These are phyloP conservation scores for Limonomyces culmigenus DNA, from an alignment of 1,284 basidiomycete species.

Conservation along the genomic window DNA sequence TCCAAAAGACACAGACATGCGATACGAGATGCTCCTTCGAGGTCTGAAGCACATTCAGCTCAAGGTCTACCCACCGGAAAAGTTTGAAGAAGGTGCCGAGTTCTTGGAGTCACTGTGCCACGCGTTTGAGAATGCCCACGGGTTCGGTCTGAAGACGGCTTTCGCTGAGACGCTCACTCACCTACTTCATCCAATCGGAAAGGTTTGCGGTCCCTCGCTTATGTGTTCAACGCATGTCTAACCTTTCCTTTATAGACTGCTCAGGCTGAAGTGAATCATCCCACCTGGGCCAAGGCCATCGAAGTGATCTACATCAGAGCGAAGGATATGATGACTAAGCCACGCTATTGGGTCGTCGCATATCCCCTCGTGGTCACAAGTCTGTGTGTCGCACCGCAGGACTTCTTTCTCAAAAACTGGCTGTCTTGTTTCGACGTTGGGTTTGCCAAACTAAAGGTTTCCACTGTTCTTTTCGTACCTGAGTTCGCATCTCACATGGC, in stretches of 20 bases:
- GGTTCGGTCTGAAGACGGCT: constrained; percentile 66
- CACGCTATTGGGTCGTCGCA: constrained; percentile 80
- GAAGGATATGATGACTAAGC: constrained; percentile 76
- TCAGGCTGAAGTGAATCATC: constrained; percentile 93
- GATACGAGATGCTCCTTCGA: constrained; percentile 68
- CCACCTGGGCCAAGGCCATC: constrained; percentile 85
- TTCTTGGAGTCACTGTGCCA: constrained; percentile 75
- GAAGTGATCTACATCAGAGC: constrained; percentile 77
- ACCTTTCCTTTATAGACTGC: constrained; percentile 48
- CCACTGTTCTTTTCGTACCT: constrained; percentile 11
- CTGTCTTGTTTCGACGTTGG: constrained; percentile 51
- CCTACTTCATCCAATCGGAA: constrained; percentile 78
- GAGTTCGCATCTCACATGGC: constrained; percentile 5
- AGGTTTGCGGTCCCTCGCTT: constrained; percentile 27
- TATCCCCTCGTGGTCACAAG: constrained; percentile 77
- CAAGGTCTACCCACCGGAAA: constrained; percentile 84
- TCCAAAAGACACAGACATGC: constrained; percentile 62
- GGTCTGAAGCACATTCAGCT: constrained; percentile 70
- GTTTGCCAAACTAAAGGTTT: constrained; percentile 60
- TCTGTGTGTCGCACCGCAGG: constrained; percentile 77
- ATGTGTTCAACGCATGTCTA: not conserved
- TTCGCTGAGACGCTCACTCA: constrained; percentile 76
- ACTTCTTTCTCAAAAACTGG: constrained; percentile 80
- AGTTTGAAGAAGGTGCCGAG: constrained; percentile 88
- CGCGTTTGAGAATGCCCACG: constrained; percentile 76